Conservation (phyloP, 2,329 filamentous ascomycete species). For the Venturia nashicola region DNA sequence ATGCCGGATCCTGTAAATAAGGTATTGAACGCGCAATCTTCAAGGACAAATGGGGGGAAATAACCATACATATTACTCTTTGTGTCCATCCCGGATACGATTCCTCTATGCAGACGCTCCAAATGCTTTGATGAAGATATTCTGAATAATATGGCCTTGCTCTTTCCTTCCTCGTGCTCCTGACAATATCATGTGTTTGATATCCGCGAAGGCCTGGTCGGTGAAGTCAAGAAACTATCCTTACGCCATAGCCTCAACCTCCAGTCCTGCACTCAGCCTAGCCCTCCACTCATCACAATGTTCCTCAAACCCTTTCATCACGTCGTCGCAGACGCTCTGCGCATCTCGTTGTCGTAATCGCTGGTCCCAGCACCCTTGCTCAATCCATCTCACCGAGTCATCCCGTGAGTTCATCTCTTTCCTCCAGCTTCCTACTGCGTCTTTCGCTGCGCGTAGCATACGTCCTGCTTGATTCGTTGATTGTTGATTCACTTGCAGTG, state of each 20-base stretch:
- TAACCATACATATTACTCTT: neutral
- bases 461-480: constrained; percentile 71
- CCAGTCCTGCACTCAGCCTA: constrained; percentile 37
- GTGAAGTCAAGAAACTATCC: neutral
- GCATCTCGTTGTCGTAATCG: constrained; percentile 67
- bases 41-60: neutral
- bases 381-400: constrained; percentile 71
- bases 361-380: constrained; percentile 71
- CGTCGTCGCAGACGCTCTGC: constrained; percentile 70
- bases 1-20: neutral
- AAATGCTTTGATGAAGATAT: neutral
- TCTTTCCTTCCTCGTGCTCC: neutral
- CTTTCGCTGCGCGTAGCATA: constrained; percentile 67
- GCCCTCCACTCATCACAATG: constrained; percentile 77
- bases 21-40: neutral
- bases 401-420: constrained; percentile 73
- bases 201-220: neutral
- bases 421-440: constrained; percentile 74
- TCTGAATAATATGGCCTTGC: neutral
- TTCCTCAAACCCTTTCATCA: constrained; percentile 85
- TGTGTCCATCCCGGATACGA: neutral
- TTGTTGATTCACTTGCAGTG: constrained; percentile 86
- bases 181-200: neutral
- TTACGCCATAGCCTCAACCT: neutral
- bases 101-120: neutral